phyloP scores from a whole-genome alignment of 768 basidiomycete genomes.

The Pisolithus microcarpus region DNA sequence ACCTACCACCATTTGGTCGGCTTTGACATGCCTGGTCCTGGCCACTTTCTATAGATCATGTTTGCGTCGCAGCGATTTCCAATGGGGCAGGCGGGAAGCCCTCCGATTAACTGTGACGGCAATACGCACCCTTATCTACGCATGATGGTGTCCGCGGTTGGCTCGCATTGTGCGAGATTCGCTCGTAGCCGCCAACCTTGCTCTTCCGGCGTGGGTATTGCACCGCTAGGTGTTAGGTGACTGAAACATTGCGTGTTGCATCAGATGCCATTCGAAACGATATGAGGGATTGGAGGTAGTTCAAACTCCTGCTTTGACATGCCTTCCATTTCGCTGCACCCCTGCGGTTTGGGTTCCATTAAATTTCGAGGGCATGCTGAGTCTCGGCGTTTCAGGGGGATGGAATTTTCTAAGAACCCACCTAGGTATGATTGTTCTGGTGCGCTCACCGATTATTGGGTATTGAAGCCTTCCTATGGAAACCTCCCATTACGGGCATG shows the following conservation, averaged over 20 bases:
- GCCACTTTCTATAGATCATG: neutral
- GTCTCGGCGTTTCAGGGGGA: neutral
- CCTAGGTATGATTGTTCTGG: neutral
- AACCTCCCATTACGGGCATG: neutral
- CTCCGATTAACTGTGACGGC: neutral
- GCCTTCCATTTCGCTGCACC: slow-evolving; percentile 1
- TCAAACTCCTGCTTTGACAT: neutral
- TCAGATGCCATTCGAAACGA: neutral
- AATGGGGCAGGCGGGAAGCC: neutral
- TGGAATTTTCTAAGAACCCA: neutral
- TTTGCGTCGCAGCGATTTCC: neutral
- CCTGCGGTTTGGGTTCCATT: too few relatives aligned
- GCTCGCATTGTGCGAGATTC: neutral
- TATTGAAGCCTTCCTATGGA: neutral
- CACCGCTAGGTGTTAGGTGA: neutral
- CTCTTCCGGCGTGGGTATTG: neutral
- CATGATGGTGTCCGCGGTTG: neutral
- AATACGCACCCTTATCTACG: neutral
- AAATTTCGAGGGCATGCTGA: neutral
- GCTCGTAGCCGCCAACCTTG: neutral
- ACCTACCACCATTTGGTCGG: neutral
- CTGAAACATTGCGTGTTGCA: neutral
- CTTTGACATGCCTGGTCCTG: neutral
- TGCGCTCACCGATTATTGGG: neutral
- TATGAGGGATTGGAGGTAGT: neutral